Evolutionary conservation across 2,329 filamentous ascomycete species (phyloP).

Genomic region (Zasmidium citrigriseum): DNA sequence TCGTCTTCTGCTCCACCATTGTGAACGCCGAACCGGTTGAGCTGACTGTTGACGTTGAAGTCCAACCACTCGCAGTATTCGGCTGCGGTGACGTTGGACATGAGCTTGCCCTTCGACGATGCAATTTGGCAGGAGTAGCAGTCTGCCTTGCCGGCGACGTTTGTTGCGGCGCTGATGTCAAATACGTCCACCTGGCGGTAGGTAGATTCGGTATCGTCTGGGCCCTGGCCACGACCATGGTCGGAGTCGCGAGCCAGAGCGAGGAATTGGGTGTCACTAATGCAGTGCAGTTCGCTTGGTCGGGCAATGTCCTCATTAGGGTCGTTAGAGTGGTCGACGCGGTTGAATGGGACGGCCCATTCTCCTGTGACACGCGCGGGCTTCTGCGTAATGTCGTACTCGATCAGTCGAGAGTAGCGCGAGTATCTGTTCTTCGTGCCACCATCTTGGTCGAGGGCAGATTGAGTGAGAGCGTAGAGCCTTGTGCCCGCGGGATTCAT

Average conservation of each 20-base stretch:
- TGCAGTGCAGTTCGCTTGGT: slow-evolving; percentile 68
- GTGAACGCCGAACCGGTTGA: slow-evolving; percentile 66
- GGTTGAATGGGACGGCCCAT: slow-evolving; percentile 62
- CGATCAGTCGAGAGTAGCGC: slow-evolving; percentile 61
- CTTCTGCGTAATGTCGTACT: slow-evolving; percentile 59
- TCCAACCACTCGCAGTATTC: slow-evolving; percentile 68
- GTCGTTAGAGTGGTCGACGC: slow-evolving; percentile 50
- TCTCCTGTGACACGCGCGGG: slow-evolving; percentile 44
- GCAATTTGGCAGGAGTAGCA: slow-evolving; percentile 44
- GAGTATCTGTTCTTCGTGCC: slow-evolving; percentile 56
- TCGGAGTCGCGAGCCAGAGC: slow-evolving; percentile 65
- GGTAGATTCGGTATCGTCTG: slow-evolving; percentile 49
- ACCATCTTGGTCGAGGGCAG: slow-evolving; percentile 64
- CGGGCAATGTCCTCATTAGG: slow-evolving; percentile 58
- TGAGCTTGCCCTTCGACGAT: slow-evolving; percentile 54
- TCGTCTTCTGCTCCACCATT: slow-evolving; percentile 65
- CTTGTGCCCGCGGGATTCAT: slow-evolving; percentile 63
- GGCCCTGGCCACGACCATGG: slow-evolving; percentile 59
- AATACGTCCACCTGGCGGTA: slow-evolving; percentile 73
- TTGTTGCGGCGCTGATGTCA: slow-evolving; percentile 62
- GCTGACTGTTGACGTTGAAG: slow-evolving; percentile 66
- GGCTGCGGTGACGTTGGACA: slow-evolving; percentile 57
- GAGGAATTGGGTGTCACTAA: slow-evolving; percentile 65
- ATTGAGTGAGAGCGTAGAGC: slow-evolving; percentile 67
- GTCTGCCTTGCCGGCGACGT: slow-evolving; percentile 58